phyloP scores from a whole-genome alignment of 2,329 filamentous ascomycete genomes.

The Fonsecaea erecta region DNA sequence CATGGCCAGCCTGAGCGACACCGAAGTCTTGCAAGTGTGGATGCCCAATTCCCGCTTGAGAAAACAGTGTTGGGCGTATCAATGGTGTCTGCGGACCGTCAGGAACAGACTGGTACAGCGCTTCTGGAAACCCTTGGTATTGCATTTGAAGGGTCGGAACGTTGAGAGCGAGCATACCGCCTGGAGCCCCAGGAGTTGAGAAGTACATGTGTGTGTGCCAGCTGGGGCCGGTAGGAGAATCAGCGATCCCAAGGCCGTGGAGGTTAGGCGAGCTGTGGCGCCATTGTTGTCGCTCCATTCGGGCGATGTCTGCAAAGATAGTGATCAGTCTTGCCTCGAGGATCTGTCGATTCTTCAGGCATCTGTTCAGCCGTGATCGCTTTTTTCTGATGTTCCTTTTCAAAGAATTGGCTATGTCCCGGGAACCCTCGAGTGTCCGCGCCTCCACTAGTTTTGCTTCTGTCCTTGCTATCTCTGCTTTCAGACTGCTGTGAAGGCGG shows the following conservation, averaged over 20 bases:
- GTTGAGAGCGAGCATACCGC: neutral
- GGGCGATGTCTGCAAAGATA: conserved; percentile 17
- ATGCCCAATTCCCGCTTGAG: neutral
- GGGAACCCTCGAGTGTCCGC: neutral
- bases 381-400: conserved; percentile 20
- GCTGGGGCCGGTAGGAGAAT: neutral
- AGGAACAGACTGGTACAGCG: neutral
- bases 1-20: neutral
- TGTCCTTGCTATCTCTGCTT: conserved; percentile 1
- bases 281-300: conserved; percentile 19
- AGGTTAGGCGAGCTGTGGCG: conserved; percentile 10
- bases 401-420: neutral
- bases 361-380: conserved; percentile 20
- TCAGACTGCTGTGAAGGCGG: conserved; percentile 13
- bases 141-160: neutral
- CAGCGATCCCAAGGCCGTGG: neutral
- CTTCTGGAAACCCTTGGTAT: neutral
- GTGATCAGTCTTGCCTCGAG: conserved; percentile 11
- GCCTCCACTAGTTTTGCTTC: conserved; percentile 8
- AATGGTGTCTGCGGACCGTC: conserved; percentile 16
- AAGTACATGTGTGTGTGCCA: neutral
- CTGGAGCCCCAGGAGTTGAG: neutral
- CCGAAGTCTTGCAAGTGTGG: neutral
- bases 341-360: conserved; percentile 1
- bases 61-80: conserved; percentile 15